Evolutionary conservation across 768 basidiomycete species (phyloP).

Genomic region (Trametes meyenii): DNA sequence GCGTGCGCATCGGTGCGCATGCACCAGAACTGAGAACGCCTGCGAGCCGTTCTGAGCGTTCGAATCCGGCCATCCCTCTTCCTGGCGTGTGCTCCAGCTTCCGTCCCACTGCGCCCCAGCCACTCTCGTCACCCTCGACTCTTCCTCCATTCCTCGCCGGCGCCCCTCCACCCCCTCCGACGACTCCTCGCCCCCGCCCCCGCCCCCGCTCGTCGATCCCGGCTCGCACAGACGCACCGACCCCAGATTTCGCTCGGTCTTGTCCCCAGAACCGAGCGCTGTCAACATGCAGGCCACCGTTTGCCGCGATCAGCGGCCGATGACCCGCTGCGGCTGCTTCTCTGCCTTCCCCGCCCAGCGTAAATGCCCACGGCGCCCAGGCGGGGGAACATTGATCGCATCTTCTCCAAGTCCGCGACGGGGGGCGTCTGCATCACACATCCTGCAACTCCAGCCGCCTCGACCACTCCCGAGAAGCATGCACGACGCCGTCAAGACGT

Average conservation of each 20-base stretch:
- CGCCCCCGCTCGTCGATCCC: not conserved
- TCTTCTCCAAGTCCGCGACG: conserved; percentile 8
- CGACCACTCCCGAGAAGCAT: not conserved
- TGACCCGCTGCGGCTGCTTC: conserved; percentile 21
- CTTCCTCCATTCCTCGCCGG: not conserved
- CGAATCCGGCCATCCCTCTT: conserved; percentile 14
- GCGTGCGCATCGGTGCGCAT: conserved; percentile 25
- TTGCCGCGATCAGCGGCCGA: conserved; percentile 24
- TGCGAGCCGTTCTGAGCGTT: conserved; percentile 4
- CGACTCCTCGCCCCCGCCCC: not conserved
- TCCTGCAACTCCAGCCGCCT: not conserved
- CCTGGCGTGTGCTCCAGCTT: conserved; percentile 19
- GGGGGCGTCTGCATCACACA: conserved; percentile 11
- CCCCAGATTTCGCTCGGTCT: not conserved
- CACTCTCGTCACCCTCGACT: conserved; percentile 7
- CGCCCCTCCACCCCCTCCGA: not conserved
- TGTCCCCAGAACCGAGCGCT: not conserved
- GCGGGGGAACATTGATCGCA: conserved; percentile 18
- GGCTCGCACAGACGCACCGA: not conserved
- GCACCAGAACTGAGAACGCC: conserved; percentile 15
- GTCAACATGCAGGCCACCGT: not conserved
- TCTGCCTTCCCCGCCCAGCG: conserved; percentile 10
- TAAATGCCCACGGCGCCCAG: conserved; percentile 4
- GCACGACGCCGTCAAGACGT: not conserved
- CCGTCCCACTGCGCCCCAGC: conserved; percentile 17